Evolutionary conservation across 257 asterid genomes (phyloP).

Genomic region (Gentiana macrophylla): DNA sequence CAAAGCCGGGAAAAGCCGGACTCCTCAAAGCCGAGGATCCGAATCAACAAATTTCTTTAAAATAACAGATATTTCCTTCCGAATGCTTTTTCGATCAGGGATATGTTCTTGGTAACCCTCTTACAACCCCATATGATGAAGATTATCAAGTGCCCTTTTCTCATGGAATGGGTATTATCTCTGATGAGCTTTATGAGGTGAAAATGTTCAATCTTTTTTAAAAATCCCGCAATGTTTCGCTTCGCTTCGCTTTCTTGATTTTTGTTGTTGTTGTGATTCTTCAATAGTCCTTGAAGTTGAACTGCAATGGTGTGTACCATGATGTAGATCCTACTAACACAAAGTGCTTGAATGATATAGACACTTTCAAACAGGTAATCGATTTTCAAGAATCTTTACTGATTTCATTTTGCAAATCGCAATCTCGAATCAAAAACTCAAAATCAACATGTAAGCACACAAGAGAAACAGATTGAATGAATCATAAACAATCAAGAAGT

Average conservation of each 20-base stretch:
- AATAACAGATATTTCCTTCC: neutral
- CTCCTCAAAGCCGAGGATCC: too few relatives aligned
- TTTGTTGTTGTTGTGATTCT: neutral
- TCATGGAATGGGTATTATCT: constrained; percentile 14
- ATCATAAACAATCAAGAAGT: too few relatives aligned
- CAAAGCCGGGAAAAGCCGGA: too few relatives aligned
- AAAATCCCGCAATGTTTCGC: too few relatives aligned
- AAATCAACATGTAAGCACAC: too few relatives aligned
- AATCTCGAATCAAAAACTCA: too few relatives aligned
- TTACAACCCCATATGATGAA: constrained; percentile 1
- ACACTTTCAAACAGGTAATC: constrained; percentile 18
- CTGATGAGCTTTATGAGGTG: constrained; percentile 3
- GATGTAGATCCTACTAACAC: constrained; percentile 18
- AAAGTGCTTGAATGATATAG: constrained; percentile 13
- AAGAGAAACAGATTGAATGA: too few relatives aligned
- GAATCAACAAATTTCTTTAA: too few relatives aligned
- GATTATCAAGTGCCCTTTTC: constrained; percentile 28
- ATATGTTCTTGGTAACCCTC: neutral
- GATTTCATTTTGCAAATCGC: too few relatives aligned
- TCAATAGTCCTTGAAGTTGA: constrained; percentile 24
- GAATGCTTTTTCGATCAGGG: neutral
- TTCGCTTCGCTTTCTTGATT: neutral
- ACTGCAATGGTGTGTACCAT: constrained; percentile 24
- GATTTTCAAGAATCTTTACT: neutral
- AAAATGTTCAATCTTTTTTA: neutral